phyloP scores from a whole-genome alignment of 2,329 filamentous ascomycete species.

The Alternaria burnsii region DNA sequence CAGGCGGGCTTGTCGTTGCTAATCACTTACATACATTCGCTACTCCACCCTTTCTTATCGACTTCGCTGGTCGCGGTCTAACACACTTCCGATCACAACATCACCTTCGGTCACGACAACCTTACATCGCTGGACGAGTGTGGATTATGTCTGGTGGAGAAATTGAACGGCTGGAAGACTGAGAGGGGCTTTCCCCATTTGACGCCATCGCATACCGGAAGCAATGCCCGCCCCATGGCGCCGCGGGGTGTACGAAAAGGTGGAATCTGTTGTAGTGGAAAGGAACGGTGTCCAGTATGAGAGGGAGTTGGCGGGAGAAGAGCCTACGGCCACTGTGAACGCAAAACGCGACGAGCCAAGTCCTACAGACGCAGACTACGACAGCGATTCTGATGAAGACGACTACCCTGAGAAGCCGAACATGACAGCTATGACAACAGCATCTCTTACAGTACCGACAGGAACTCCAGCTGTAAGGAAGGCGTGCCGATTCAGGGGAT shows the following conservation, averaged over 20 bases:
- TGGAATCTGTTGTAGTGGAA: slow-evolving; percentile 43
- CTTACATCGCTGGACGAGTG: slow-evolving; percentile 33
- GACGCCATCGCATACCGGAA: slow-evolving; percentile 29
- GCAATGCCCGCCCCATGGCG: slow-evolving; percentile 43
- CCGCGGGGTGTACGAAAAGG: slow-evolving; percentile 28
- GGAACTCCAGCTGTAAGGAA: slow-evolving; percentile 33
- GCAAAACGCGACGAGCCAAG: slow-evolving; percentile 23
- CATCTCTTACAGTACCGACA: slow-evolving; percentile 13
- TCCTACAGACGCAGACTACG: slow-evolving; percentile 14
- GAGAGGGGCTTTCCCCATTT: slow-evolving; percentile 40
- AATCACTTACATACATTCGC: slow-evolving; percentile 45
- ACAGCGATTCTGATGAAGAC: slow-evolving; percentile 27
- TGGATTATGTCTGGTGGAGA: slow-evolving; percentile 47
- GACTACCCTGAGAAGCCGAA: slow-evolving; percentile 9
- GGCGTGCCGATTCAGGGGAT: background rate
- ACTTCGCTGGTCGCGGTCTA: slow-evolving; percentile 44
- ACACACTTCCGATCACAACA: slow-evolving; percentile 44
- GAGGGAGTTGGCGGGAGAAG: slow-evolving; percentile 19
- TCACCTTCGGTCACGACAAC: slow-evolving; percentile 22
- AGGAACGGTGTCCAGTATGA: slow-evolving; percentile 27
- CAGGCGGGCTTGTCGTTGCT: slow-evolving; percentile 50
- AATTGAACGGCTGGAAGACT: slow-evolving; percentile 45
- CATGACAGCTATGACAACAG: background rate
- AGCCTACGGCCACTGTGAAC: slow-evolving; percentile 31
- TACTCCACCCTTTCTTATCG: slow-evolving; percentile 34